Conservation (phyloP, 164 flowering plant species). For the Sextonia rubra region DNA sequence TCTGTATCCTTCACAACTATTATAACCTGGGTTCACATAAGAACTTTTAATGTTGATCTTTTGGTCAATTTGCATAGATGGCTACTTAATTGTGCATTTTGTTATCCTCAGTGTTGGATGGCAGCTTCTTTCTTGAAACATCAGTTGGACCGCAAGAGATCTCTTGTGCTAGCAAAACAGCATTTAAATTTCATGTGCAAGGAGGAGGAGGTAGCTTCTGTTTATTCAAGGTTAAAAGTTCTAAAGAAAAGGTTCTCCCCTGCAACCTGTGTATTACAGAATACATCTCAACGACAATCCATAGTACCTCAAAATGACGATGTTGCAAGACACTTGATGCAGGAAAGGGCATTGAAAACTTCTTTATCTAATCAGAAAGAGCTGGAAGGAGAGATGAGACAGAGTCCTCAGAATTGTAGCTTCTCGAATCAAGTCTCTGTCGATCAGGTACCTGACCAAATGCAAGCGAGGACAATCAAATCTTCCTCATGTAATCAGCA, state of each 20-base stretch:
- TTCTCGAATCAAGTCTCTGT: not conserved
- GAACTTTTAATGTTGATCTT: not conserved
- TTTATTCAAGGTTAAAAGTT: constrained; percentile 38
- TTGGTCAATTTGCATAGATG: not conserved
- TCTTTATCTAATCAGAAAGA: not conserved
- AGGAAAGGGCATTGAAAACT: constrained; percentile 2
- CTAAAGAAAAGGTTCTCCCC: constrained; percentile 38
- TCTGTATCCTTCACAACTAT: too few species aligned
- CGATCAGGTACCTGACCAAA: not conserved
- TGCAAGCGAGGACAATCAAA: not conserved
- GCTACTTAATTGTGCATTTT: not conserved
- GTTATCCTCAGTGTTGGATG: constrained; percentile 57
- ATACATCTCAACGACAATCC: not conserved
- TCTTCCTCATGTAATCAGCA: not conserved
- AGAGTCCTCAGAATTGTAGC: too few species aligned
- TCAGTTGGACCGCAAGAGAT: constrained; percentile 44
- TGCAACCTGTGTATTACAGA: not conserved
- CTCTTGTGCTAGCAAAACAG: constrained; percentile 50
- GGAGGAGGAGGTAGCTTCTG: constrained; percentile 43
- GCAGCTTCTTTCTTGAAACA: constrained; percentile 54
- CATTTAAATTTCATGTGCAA: constrained; percentile 52
- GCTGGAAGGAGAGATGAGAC: not conserved
- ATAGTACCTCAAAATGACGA: constrained; percentile 8
- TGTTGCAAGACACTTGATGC: constrained; percentile 4
- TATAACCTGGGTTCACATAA: too few species aligned